phyloP scores from a whole-genome alignment of 2,329 filamentous ascomycete species.

The Stachybotrys chlorohalonatus region DNA sequence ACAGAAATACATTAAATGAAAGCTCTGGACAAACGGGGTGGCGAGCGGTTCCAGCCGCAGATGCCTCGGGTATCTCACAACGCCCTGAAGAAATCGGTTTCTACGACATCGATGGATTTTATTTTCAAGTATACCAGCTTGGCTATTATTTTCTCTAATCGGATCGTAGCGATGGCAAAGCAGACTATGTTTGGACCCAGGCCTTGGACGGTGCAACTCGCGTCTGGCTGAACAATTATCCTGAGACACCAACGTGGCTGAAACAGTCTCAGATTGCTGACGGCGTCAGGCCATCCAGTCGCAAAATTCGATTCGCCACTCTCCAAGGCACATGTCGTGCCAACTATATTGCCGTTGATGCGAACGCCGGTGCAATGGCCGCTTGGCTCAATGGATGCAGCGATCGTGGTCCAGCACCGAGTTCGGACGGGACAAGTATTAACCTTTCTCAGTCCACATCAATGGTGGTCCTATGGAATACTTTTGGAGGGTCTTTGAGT shows the following conservation, averaged over 20 bases:
- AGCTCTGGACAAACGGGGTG: constrained; percentile 5
- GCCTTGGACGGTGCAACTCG: constrained; percentile 4
- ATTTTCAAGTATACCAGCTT: too few species aligned
- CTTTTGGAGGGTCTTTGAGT: too few species aligned
- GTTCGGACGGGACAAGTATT: too few species aligned
- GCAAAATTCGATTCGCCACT: constrained; percentile 6
- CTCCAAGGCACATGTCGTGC: neutral
- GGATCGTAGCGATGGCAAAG: constrained; percentile 6
- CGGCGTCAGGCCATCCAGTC: constrained; percentile 8
- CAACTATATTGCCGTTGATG: constrained; percentile 1
- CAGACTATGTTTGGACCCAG: constrained; percentile 11
- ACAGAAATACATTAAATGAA: too few species aligned
- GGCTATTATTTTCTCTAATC: too few species aligned
- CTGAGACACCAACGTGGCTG: constrained; percentile 7
- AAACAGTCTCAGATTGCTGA: constrained; percentile 4
- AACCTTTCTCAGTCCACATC: too few species aligned
- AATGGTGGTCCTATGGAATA: too few species aligned
- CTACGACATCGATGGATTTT: constrained; percentile 7
- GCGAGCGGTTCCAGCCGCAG: constrained; percentile 2
- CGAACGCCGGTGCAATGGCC: constrained; percentile 1
- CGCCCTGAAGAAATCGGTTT: constrained; percentile 9
- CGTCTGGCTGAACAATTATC: constrained; percentile 11
- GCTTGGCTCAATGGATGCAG: constrained; percentile 10
- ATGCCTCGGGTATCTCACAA: constrained; percentile 8
- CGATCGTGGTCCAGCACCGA: too few species aligned